Evolutionary conservation across 331 rosid species (phyloP).

Genomic region (Phaseolus coccineus): DNA sequence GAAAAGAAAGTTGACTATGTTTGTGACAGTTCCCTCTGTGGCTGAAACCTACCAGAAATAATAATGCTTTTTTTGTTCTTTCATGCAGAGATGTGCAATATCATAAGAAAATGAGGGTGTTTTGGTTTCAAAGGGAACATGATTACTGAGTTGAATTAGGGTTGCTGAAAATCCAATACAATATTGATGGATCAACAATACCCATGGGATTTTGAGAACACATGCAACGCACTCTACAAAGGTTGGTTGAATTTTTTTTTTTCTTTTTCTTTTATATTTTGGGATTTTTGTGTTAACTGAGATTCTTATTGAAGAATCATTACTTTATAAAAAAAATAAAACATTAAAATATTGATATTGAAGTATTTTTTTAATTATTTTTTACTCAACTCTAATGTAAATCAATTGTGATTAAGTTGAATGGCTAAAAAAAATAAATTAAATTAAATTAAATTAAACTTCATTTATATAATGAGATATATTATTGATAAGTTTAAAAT

Average conservation of each 20-base stretch:
- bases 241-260: background rate
- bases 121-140: constrained; percentile 31
- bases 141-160: constrained; percentile 16
- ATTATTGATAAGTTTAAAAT: no score
- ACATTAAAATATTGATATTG: no score
- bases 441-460: no score
- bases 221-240: background rate
- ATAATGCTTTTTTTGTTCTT: constrained; percentile 4
- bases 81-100: background rate
- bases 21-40: constrained; percentile 30
- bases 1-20: constrained; percentile 21
- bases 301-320: background rate
- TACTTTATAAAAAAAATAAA: no score
- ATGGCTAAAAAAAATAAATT: no score
- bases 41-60: constrained; percentile 21
- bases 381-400: no score
- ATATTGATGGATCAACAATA: constrained; percentile 21
- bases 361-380: no score
- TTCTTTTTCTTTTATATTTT: background rate
- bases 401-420: no score
- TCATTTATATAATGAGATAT: no score
- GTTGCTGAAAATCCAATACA: constrained; percentile 23
- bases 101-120: constrained; percentile 19
- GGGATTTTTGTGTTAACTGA: background rate
- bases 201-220: background rate